Base-by-base conservation (phyloP, 176 grass and related monocot genomes). In the Phragmites australis region DNA sequence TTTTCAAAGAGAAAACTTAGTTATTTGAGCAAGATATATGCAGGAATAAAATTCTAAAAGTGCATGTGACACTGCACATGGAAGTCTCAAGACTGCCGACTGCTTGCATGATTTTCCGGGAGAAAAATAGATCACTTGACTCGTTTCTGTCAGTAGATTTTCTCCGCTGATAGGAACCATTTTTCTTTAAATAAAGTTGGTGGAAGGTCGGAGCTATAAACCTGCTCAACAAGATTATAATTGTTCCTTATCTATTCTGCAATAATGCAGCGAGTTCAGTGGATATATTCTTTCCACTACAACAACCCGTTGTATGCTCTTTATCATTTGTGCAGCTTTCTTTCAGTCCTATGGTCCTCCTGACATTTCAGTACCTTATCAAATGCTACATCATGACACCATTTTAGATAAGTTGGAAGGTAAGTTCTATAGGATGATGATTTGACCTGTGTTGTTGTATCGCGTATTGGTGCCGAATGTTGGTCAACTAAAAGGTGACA, bases 1-100 rank as follows among this genome's bases (percentile, higher is more conserved):
- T 76, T 18, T 4, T 31, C 15, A 10, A 12, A 22, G 1, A 68
- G 6, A 53, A n/a, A 46, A 31, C 19, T 25, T 27, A 22, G 4
- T 40, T 65, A 12, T 2, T 40, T n/a, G 43, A 74, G 9, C 5
- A 37, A 9, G 29, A 59, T 84, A 59, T 77, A 21, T 55, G n/a
- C 9, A 59, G 14, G 16, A 70, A 49, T 13, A 47, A 27, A 54
- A 59, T 32, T 6, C 9, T 4, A 44, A 43, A 56, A 17, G 8
- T 72, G 1, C 0, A 12, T 27, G 46, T 27, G 6, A 17, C 31
- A 79, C 45, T 72, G 39, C 55, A 65, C 4, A 17, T n/a, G 66
- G 31, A 78, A 78, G 72, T 17, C 6, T 63, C 45, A 85, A 45
- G 34, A 79, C 26, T 79, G 58, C 6, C 6, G 10, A 74, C 27